Evolutionary conservation across 2,329 filamentous ascomycete species (phyloP).

Genomic region (Arthrobotrys sphaeroides): DNA sequence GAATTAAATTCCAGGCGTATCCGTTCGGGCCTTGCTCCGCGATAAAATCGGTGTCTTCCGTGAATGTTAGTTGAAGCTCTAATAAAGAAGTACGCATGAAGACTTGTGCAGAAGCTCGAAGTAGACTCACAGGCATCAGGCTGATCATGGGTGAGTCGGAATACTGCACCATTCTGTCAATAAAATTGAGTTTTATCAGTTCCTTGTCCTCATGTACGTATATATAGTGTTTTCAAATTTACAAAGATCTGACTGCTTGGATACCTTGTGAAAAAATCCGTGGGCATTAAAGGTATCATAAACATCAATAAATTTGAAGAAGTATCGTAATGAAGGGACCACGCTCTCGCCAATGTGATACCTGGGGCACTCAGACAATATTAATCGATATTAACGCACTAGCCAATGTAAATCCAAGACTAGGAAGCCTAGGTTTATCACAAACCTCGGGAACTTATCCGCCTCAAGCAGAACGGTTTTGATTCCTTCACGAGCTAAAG

Average conservation of each 20-base stretch:
- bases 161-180: constrained; percentile 62
- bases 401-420: too few species aligned
- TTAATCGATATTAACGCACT: too few species aligned
- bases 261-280: constrained; percentile 63
- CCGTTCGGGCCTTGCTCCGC: constrained; percentile 61
- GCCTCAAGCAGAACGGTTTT: constrained; percentile 14
- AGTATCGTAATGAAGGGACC: constrained; percentile 62
- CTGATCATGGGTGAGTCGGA: constrained; percentile 61
- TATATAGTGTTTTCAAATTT: too few species aligned
- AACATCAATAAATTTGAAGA: constrained; percentile 64
- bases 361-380: too few species aligned
- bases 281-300: constrained; percentile 61
- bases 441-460: constrained; percentile 8
- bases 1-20: constrained; percentile 64
- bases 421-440: neutral
- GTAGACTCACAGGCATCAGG: constrained; percentile 60
- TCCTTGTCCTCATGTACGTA: too few species aligned
- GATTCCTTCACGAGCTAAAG: constrained; percentile 16
- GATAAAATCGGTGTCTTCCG: constrained; percentile 63
- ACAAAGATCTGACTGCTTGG: too few species aligned
- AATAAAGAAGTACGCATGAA: too few species aligned
- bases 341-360: constrained; percentile 62
- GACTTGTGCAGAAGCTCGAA: neutral
- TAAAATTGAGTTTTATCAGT: too few species aligned
- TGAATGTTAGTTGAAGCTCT: neutral